phyloP scores from a whole-genome alignment of 129 eudicot genomes.

The sunflower (Helianthus annuus) region DNA sequence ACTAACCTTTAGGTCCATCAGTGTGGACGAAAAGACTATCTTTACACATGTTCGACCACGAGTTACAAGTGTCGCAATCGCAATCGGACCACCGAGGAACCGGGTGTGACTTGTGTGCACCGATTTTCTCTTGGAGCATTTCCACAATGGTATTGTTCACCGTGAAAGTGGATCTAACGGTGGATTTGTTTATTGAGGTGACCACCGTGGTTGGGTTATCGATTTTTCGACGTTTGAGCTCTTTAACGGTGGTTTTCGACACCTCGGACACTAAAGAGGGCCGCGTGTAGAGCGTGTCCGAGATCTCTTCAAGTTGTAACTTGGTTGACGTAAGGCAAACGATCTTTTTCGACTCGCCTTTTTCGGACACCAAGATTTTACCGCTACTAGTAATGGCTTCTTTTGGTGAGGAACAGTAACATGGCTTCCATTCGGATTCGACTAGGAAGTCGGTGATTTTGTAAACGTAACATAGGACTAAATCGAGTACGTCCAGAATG shows the following conservation, averaged over 20 bases:
- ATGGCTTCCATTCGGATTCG: constrained; percentile 92
- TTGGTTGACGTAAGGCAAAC: constrained; percentile 68
- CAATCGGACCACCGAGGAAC: constrained; percentile 97
- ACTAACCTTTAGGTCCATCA: constrained; percentile 70
- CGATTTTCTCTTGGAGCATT: constrained; percentile 85
- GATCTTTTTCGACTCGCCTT: constrained; percentile 66
- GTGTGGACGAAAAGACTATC: constrained; percentile 64
- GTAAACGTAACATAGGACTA: constrained; percentile 64
- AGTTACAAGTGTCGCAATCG: constrained; percentile 74
- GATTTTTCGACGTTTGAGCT: constrained; percentile 44
- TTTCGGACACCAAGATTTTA: constrained; percentile 75
- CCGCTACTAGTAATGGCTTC: constrained; percentile 63
- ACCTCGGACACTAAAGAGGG: constrained; percentile 67
- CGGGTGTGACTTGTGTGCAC: constrained; percentile 46
- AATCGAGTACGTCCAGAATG: constrained; percentile 62
- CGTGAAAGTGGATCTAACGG: constrained; percentile 49
- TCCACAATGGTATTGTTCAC: constrained; percentile 79
- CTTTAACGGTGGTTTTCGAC: constrained; percentile 62
- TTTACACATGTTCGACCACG: constrained; percentile 60
- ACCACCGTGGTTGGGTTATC: constrained; percentile 6
- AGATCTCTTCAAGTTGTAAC: constrained; percentile 78
- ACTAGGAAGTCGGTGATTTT: constrained; percentile 60
- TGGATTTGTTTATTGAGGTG: constrained; percentile 33
- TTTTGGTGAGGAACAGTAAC: constrained; percentile 78
- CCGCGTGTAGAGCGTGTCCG: constrained; percentile 83